Conservation (phyloP, 208 protist species). For the Balamuthia mandrillaris region DNA sequence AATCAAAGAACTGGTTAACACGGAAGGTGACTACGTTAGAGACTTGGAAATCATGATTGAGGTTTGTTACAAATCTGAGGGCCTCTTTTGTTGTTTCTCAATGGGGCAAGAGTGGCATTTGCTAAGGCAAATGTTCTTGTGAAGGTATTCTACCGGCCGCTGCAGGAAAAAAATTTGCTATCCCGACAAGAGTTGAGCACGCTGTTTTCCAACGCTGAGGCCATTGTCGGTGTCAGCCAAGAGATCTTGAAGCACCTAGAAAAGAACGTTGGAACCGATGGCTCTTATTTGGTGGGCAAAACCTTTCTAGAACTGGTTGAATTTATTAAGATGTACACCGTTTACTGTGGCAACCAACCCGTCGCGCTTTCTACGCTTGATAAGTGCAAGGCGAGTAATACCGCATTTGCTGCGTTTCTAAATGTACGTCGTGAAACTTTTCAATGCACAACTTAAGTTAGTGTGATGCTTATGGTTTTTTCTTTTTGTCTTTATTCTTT, state of each 20-base stretch:
- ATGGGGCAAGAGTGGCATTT: no score
- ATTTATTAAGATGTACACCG: slow-evolving; percentile 19
- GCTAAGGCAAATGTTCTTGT: no score
- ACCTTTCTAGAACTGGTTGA: neutral
- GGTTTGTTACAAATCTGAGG: no score
- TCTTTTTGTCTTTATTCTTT: neutral
- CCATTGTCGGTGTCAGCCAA: neutral
- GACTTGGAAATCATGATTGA: neutral
- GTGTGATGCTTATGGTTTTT: no score
- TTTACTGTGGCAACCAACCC: slow-evolving; percentile 14
- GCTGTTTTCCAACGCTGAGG: neutral
- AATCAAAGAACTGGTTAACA: slow-evolving; percentile 13
- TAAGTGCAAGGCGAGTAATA: neutral
- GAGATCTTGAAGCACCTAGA: neutral
- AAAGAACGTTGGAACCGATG: neutral
- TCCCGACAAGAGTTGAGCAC: neutral
- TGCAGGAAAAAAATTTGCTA: neutral
- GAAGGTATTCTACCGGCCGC: neutral
- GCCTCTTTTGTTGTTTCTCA: no score
- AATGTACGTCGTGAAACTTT: no score
- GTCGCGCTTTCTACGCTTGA: neutral
- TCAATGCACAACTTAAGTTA: no score
- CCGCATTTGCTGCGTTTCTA: neutral
- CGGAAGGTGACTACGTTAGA: neutral
- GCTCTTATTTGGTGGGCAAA: neutral